These are phyloP conservation scores for Fereydounia khargensis DNA, from an alignment of 1,284 basidiomycete genomes.

Conservation along the genomic window DNA sequence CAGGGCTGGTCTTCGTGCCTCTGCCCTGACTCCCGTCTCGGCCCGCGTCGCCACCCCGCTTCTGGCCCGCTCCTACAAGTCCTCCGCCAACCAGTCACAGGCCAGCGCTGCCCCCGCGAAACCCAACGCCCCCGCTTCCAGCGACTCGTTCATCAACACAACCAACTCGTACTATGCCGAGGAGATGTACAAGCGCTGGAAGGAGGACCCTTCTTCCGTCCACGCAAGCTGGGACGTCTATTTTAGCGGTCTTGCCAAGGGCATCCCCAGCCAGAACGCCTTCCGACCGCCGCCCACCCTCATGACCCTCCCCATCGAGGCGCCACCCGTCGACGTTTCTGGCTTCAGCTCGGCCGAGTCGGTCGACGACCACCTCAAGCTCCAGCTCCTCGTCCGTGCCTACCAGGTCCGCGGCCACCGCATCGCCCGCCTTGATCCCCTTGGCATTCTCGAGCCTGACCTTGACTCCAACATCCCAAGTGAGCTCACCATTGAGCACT, in stretches of 20 bases:
- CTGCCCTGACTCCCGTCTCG: constrained; percentile 22
- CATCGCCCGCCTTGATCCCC: constrained; percentile 89
- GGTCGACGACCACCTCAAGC: constrained; percentile 89
- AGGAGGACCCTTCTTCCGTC: constrained; percentile 75
- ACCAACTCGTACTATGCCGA: constrained; percentile 93
- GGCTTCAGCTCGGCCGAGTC: constrained; percentile 66
- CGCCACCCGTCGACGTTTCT: constrained; percentile 72
- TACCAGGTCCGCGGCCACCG: constrained; percentile 99
- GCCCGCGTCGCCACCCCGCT: constrained; percentile 22
- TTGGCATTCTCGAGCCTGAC: constrained; percentile 87
- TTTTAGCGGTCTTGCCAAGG: constrained; percentile 89
- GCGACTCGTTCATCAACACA: constrained; percentile 60
- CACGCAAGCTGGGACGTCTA: constrained; percentile 94
- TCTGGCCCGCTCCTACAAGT: constrained; percentile 18
- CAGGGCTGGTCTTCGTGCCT: constrained; percentile 22
- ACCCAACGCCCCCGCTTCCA: constrained; percentile 38
- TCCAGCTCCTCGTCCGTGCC: constrained; percentile 67
- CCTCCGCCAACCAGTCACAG: constrained; percentile 20
- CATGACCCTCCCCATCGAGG: constrained; percentile 69
- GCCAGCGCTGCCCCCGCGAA: constrained; percentile 35
- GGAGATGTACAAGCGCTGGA: constrained; percentile 64
- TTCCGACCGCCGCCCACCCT: constrained; percentile 77
- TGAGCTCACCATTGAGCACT: constrained; percentile 60
- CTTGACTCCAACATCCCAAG: constrained; percentile 60
- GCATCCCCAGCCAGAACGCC: constrained; percentile 76